Percentiles rank a stretch among this genome's conserved stretches.
Evolutionary conservation across 306 rosid species (phyloP).

Genomic region (Urtica urens): DNA sequence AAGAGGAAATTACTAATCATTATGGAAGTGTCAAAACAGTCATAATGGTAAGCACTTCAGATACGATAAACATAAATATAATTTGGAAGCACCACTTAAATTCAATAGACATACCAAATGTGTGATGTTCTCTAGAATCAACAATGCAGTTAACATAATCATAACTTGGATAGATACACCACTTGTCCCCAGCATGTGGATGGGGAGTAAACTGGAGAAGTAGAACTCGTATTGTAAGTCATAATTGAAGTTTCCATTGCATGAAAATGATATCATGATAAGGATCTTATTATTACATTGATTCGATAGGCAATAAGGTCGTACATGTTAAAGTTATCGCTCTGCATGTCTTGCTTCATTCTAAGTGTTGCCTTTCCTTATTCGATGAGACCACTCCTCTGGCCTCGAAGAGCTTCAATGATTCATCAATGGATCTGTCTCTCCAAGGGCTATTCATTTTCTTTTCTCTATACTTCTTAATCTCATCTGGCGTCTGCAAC

Average conservation of each 20-base stretch:
- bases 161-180: constrained; percentile 98
- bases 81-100: too few relatives aligned
- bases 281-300: constrained; percentile 40
- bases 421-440: constrained; percentile 75
- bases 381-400: constrained; percentile 67
- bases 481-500: constrained; percentile 76
- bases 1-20: too few relatives aligned
- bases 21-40: too few relatives aligned
- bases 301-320: constrained; percentile 97
- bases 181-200: constrained; percentile 98
- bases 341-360: constrained; percentile 99
- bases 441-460: constrained; percentile 98
- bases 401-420: constrained; percentile 74
- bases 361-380: constrained; percentile 96
- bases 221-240: constrained; percentile 18
- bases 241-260: neutral
- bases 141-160: constrained; percentile 95
- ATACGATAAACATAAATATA: too few relatives aligned
- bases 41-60: too few relatives aligned
- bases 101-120: constrained; percentile 86
- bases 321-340: constrained; percentile 88
- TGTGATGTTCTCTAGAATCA: constrained; percentile 93
- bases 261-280: too few relatives aligned
- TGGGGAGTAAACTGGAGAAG: constrained; percentile 74
- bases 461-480: constrained; percentile 86